phyloP scores from a whole-genome alignment of 768 basidiomycete species.

The Stropharia rugosoannulata region DNA sequence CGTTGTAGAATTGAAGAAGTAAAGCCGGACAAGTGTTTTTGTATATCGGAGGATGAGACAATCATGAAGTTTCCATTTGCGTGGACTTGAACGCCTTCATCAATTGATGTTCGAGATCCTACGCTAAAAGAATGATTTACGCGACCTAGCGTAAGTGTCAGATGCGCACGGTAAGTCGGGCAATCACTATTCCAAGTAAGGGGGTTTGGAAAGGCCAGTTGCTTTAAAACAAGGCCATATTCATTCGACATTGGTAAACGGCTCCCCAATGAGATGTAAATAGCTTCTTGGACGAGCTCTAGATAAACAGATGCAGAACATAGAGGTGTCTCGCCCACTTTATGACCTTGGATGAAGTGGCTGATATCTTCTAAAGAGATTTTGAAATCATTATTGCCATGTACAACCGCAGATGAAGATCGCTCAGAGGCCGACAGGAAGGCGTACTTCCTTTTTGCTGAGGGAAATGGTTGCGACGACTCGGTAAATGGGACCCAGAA shows the following conservation, averaged over 20 bases:
- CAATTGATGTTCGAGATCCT: slow-evolving; percentile 32
- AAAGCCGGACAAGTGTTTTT: slow-evolving; percentile 35
- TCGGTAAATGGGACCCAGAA: slow-evolving; percentile 58
- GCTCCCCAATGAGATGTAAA: slow-evolving; percentile 32
- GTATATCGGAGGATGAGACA: slow-evolving; percentile 27
- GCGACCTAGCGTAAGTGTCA: slow-evolving; percentile 39
- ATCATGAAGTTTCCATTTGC: slow-evolving; percentile 46
- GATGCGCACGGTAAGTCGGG: slow-evolving; percentile 23
- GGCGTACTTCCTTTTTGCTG: slow-evolving; percentile 5
- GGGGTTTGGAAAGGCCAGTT: slow-evolving; percentile 51
- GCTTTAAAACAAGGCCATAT: slow-evolving; percentile 37
- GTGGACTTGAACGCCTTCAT: slow-evolving; percentile 35
- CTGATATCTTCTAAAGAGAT: slow-evolving; percentile 46
- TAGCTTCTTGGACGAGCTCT: slow-evolving; percentile 51
- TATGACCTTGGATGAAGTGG: slow-evolving; percentile 52
- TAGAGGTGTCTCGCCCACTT: slow-evolving; percentile 51
- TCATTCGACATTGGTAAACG: slow-evolving; percentile 16
- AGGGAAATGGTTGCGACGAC: not conserved
- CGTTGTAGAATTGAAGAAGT: slow-evolving; percentile 34
- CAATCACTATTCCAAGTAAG: slow-evolving; percentile 40
- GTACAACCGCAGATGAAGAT: slow-evolving; percentile 35
- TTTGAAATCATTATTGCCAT: slow-evolving; percentile 46
- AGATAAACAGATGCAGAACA: slow-evolving; percentile 70
- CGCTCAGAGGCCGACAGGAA: slow-evolving; percentile 34
- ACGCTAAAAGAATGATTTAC: slow-evolving; percentile 46